These are phyloP conservation scores for Nymphaea colorata DNA, from an alignment of 164 flowering plant genomes.

Conservation along the genomic window DNA sequence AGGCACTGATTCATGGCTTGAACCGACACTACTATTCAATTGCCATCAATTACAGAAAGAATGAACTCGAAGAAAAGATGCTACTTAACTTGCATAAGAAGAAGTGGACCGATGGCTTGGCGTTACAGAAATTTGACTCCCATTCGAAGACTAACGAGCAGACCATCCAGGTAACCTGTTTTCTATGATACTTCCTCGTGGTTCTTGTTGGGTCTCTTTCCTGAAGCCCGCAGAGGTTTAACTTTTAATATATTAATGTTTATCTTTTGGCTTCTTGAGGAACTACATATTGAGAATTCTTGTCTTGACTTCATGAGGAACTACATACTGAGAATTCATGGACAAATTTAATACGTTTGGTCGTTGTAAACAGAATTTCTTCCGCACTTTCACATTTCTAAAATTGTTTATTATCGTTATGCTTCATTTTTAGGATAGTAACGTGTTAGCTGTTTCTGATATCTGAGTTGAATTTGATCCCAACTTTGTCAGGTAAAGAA, in stretches of 20 bases:
- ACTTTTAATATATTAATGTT: neutral
- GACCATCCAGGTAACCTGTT: slow-evolving; percentile 50
- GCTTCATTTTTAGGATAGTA: too few species aligned
- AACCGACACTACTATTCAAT: slow-evolving; percentile 95
- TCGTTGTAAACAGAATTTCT: too few species aligned
- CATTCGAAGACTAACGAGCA: slow-evolving; percentile 27
- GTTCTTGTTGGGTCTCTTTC: too few species aligned
- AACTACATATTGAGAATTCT: neutral
- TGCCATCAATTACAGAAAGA: slow-evolving; percentile 94
- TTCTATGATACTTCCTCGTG: neutral
- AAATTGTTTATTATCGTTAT: too few species aligned
- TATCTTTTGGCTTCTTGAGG: neutral
- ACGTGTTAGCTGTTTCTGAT: too few species aligned
- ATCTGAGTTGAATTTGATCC: too few species aligned
- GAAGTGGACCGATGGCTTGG: slow-evolving; percentile 93
- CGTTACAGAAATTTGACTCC: slow-evolving; percentile 16
- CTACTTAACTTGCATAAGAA: slow-evolving; percentile 83
- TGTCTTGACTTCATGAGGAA: too few species aligned
- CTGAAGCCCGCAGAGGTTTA: too few species aligned
- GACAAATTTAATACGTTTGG: too few species aligned
- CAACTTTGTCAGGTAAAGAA: too few species aligned
- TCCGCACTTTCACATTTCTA: too few species aligned
- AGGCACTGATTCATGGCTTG: slow-evolving; percentile 89
- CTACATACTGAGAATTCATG: too few species aligned
- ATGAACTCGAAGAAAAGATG: slow-evolving; percentile 55